Percentiles rank a stretch among this genome's conserved stretches.
Evolutionary conservation across 164 flowering plant genomes (phyloP).

Genomic region (Chimonanthus salicifolius): DNA sequence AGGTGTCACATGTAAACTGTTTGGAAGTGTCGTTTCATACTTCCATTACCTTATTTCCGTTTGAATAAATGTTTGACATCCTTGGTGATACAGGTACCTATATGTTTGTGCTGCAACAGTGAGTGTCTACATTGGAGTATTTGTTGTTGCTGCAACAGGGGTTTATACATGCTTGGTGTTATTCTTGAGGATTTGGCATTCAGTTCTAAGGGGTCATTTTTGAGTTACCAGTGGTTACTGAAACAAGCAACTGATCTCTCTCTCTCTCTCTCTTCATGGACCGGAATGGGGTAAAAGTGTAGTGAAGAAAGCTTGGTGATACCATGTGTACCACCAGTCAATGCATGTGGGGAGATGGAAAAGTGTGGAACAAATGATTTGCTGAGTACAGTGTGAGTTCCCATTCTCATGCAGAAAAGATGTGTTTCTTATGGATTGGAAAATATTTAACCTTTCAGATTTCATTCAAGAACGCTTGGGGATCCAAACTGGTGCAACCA

Average conservation of each 20-base stretch:
- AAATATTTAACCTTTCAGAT: not conserved
- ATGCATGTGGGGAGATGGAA: not conserved
- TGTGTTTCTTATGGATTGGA: not conserved
- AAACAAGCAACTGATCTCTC: not conserved
- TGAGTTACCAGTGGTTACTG: not conserved
- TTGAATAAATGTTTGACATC: not conserved
- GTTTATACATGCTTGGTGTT: constrained; percentile 38
- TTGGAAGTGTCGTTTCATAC: not conserved
- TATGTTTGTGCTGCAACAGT: constrained; percentile 69
- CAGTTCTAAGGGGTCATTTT: constrained; percentile 2
- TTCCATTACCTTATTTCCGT: not conserved
- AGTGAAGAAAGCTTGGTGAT: not conserved
- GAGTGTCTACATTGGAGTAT: constrained; percentile 58
- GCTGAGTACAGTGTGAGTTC: not conserved
- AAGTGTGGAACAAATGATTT: not conserved
- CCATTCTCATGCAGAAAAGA: not conserved
- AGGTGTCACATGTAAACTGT: not conserved
- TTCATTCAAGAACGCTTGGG: not conserved
- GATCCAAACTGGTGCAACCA: not conserved
- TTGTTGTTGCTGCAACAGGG: constrained; percentile 43
- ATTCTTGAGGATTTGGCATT: constrained; percentile 23
- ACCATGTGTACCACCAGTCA: not conserved
- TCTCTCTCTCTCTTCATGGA: not conserved
- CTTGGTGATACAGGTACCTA: constrained; percentile 51
- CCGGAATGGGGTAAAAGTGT: not conserved